Conservation (phyloP, 106 monocot species). For the Dioscorea alata region DNA sequence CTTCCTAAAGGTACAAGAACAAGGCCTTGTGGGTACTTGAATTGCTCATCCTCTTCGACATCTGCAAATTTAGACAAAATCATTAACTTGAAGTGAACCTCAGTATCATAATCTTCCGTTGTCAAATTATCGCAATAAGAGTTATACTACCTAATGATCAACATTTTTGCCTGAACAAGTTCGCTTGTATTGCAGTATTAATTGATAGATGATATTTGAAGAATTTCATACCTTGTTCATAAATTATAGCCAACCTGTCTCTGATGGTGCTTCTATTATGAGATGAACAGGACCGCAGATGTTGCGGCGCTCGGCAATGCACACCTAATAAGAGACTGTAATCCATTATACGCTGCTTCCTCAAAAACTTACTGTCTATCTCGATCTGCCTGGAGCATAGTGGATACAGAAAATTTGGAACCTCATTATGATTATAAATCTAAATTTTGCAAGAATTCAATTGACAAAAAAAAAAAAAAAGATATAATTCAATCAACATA, state of each 20-base stretch:
- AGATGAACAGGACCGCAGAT: conserved; percentile 31
- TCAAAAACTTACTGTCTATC: conserved; percentile 85
- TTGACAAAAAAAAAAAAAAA: too few relatives aligned
- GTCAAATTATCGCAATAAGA: background rate
- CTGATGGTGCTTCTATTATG: conserved; percentile 19
- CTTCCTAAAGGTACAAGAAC: conserved; percentile 51
- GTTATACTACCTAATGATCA: background rate
- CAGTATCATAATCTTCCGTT: background rate
- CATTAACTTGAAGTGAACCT: background rate
- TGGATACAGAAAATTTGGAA: background rate
- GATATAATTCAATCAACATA: too few relatives aligned
- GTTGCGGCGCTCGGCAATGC: conserved; percentile 85
- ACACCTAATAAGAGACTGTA: conserved; percentile 92
- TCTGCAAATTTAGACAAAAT: conserved; percentile 21
- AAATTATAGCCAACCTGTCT: conserved; percentile 52
- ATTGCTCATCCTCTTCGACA: conserved; percentile 52
- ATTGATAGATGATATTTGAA: background rate
- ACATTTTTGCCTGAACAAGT: too few relatives aligned
- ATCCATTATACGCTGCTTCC: conserved; percentile 82
- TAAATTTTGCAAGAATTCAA: too few relatives aligned
- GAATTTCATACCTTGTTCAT: conserved; percentile 56
- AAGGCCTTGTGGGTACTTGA: conserved; percentile 50
- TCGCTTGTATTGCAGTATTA: too few relatives aligned
- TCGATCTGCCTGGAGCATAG: conserved; percentile 83
- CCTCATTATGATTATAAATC: too few relatives aligned